Base-by-base conservation (phyloP, 2,329 filamentous ascomycete genomes). In the Aspergillus awamori region DNA sequence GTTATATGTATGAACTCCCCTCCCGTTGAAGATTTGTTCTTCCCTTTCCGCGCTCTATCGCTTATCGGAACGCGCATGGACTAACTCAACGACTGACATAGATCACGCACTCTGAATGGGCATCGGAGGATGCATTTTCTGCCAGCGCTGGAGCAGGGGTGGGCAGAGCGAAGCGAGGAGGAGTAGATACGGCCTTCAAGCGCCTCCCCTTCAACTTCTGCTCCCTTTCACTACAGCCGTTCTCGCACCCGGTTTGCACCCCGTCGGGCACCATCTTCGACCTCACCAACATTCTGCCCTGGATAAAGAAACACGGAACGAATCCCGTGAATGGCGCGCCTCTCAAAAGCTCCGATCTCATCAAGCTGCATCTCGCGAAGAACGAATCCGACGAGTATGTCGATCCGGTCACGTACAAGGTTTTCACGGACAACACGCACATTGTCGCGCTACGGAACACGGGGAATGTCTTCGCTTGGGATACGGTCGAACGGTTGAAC, bases 31-130 rank as follows among this genome's bases (percentile, higher is more conserved):
- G n/a, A 10, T 26, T 8, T 33, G 47, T 30, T 47, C n/a, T 5
- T 51, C 56, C 17, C 52, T 33, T 17, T 48, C 47, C 33, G 47
- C 48, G 20, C 33, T 39, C 24, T 58, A 47, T 36, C 28, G 57
- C 58, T 59, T 63, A 66, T 66, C 26, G 57, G 60, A 57, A 58
- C 41, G 47, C 49, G 24, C 58, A 36, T 62, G 67, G 45, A 70
- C 65, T 61, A 59, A 62, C 63, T 56, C 28, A 58, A 43, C 48
- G 33, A 38, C 49, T 33, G 49, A 15, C 59, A 54, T 67, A 88
- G 84, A 99, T 99, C 73, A 99, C 95, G 58, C 96, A 99, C 80
- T 96, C 92, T 43, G 95, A 99, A 83, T 99, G 95, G 95, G 89
- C 92, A 7, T 97, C 93, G 5, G 87, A 89, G 52, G 93, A 97